Conservation (phyloP, 2,329 filamentous ascomycete genomes). For the Hymenoscyphus scutula region DNA sequence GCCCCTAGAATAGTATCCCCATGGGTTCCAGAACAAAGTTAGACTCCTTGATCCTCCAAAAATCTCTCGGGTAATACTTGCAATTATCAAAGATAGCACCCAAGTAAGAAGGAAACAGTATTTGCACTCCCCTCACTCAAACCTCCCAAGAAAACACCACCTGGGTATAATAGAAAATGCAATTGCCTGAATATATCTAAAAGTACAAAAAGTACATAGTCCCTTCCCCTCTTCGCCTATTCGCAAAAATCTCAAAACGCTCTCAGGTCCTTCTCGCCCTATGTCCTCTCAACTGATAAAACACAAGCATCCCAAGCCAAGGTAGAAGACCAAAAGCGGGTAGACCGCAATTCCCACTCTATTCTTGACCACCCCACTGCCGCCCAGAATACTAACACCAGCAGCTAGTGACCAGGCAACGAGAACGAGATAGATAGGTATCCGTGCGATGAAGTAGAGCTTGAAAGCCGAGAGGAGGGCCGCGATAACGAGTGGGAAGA, state of each 20-base stretch:
- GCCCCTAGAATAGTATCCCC: too few species aligned
- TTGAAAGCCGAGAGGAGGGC: constrained; percentile 81
- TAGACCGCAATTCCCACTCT: constrained; percentile 91
- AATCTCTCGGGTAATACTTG: too few species aligned
- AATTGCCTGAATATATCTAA: neutral
- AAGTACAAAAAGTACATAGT: neutral
- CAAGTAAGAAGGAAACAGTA: too few species aligned
- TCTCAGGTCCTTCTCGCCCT: neutral
- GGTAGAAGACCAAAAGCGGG: constrained; percentile 91
- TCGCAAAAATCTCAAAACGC: neutral
- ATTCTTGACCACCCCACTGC: constrained; percentile 93
- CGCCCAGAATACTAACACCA: constrained; percentile 91
- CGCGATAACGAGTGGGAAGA: constrained; percentile 94
- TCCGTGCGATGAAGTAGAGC: constrained; percentile 75
- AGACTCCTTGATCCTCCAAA: too few species aligned
- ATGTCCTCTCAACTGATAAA: constrained; percentile 74
- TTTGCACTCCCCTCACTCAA: too few species aligned
- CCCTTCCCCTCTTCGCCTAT: neutral
- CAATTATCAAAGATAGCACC: too few species aligned
- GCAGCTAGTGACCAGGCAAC: constrained; percentile 92
- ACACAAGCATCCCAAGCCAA: constrained; percentile 89
- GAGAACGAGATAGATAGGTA: constrained; percentile 87
- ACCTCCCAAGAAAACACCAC: neutral
- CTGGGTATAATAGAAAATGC: neutral
- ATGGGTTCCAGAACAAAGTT: too few species aligned